A percentile compares a stretch with the other conserved stretches of the same genome.
These are phyloP conservation scores for Phialophora chinensis DNA, from an alignment of 2,329 filamentous ascomycete species.

Conservation along the genomic window DNA sequence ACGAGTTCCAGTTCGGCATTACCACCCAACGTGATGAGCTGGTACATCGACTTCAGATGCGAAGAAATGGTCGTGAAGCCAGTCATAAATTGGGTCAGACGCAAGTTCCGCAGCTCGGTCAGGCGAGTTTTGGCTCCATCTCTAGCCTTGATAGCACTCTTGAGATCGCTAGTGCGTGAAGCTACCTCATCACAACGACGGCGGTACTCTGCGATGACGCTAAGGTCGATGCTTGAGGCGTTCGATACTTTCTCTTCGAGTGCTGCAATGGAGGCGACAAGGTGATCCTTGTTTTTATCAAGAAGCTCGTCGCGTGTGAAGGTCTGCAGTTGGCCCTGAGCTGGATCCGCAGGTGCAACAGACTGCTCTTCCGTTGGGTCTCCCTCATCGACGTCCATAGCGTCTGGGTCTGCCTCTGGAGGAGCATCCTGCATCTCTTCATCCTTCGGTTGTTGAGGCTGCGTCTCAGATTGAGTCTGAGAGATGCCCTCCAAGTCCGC, in stretches of 20 bases:
- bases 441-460: slow-evolving; percentile 16
- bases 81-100: slow-evolving; percentile 97
- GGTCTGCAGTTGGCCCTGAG: slow-evolving; percentile 69
- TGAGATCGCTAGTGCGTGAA: slow-evolving; percentile 80
- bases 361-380: slow-evolving; percentile 58
- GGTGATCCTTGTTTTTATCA: slow-evolving; percentile 66
- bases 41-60: slow-evolving; percentile 98
- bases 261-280: slow-evolving; percentile 69
- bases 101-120: slow-evolving; percentile 86
- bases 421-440: slow-evolving; percentile 58
- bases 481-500: slow-evolving; percentile 61
- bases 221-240: slow-evolving; percentile 78
- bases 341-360: slow-evolving; percentile 38
- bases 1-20: slow-evolving; percentile 98
- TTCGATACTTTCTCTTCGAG: slow-evolving; percentile 81
- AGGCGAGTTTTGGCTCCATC: slow-evolving; percentile 90
- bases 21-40: slow-evolving; percentile 99
- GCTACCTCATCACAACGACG: slow-evolving; percentile 83
- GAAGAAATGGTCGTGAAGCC: slow-evolving; percentile 94
- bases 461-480: slow-evolving; percentile 17
- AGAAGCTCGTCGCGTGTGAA: slow-evolving; percentile 75
- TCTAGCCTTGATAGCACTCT: slow-evolving; percentile 74
- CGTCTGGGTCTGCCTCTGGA: slow-evolving; percentile 71
- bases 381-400: slow-evolving; percentile 48
- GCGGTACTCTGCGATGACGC: slow-evolving; percentile 86